phyloP scores from a whole-genome alignment of 306 rosid genomes.

The Ormosia emarginata region DNA sequence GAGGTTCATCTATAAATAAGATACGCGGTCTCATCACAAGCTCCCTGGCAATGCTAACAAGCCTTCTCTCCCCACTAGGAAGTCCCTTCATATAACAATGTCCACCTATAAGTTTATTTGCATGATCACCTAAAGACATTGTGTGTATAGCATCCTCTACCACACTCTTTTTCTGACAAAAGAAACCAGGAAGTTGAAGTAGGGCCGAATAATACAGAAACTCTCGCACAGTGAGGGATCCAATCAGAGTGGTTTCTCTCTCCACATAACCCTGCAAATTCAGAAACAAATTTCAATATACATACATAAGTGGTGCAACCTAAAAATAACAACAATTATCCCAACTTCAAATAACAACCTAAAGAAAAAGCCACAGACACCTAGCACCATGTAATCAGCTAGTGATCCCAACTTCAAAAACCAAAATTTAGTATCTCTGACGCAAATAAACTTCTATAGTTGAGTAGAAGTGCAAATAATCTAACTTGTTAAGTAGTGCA shows the following conservation, averaged over 20 bases:
- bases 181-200: conserved; percentile 96
- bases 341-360: too few species aligned
- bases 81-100: conserved; percentile 98
- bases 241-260: conserved; percentile 83
- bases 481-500: neutral
- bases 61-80: conserved; percentile 90
- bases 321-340: neutral
- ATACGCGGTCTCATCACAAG: conserved; percentile 95
- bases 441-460: neutral
- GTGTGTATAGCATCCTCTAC: conserved; percentile 97
- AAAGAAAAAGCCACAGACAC: neutral
- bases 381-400: neutral
- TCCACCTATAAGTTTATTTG: conserved; percentile 93
- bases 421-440: neutral
- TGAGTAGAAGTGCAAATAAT: neutral
- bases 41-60: conserved; percentile 93
- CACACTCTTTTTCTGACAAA: conserved; percentile 83
- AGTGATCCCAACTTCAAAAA: neutral
- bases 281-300: conserved; percentile 16
- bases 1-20: conserved; percentile 95
- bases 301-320: neutral
- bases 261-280: conserved; percentile 85
- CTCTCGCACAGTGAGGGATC: conserved; percentile 96
- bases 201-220: conserved; percentile 88
- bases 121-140: conserved; percentile 87